These are phyloP conservation scores for Talaromyces islandicus DNA, from an alignment of 2,329 filamentous ascomycete genomes.

Conservation along the genomic window DNA sequence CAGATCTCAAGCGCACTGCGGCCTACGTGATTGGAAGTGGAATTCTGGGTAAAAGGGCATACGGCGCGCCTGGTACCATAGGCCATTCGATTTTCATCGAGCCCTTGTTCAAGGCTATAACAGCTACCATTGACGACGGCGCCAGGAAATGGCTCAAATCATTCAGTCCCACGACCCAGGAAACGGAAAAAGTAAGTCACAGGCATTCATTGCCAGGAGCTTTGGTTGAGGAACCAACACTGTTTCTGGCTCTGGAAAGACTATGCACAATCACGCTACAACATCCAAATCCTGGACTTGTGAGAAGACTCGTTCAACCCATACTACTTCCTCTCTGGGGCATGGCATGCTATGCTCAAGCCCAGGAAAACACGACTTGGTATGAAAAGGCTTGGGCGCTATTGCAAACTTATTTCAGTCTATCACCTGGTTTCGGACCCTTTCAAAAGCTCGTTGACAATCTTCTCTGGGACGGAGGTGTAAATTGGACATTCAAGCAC, in stretches of 20 bases:
- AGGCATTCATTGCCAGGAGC: constrained; percentile 5
- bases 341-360: constrained; percentile 29
- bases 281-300: constrained; percentile 38
- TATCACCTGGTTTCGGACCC: constrained; percentile 30
- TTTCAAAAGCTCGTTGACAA: constrained; percentile 35
- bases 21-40: constrained; percentile 39
- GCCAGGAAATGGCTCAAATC: constrained; percentile 23
- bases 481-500: constrained; percentile 29
- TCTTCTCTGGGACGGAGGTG: constrained; percentile 35
- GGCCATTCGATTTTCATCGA: constrained; percentile 38
- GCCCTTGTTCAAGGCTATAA: constrained; percentile 33
- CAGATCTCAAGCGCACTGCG: constrained; percentile 34
- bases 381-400: constrained; percentile 26
- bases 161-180: constrained; percentile 13
- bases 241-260: constrained; percentile 29
- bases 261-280: constrained; percentile 31
- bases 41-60: constrained; percentile 34
- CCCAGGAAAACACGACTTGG: constrained; percentile 18
- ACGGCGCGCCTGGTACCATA: constrained; percentile 33
- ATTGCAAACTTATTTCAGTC: constrained; percentile 35
- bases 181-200: not conserved
- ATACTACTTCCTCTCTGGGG: constrained; percentile 39
- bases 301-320: constrained; percentile 35
- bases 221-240: constrained; percentile 18
- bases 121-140: constrained; percentile 22